Percentiles rank a stretch among this genome's conserved stretches.
phyloP scores from a whole-genome alignment of 805 yeast genomes.

The Sporopachydermia lactativora region DNA sequence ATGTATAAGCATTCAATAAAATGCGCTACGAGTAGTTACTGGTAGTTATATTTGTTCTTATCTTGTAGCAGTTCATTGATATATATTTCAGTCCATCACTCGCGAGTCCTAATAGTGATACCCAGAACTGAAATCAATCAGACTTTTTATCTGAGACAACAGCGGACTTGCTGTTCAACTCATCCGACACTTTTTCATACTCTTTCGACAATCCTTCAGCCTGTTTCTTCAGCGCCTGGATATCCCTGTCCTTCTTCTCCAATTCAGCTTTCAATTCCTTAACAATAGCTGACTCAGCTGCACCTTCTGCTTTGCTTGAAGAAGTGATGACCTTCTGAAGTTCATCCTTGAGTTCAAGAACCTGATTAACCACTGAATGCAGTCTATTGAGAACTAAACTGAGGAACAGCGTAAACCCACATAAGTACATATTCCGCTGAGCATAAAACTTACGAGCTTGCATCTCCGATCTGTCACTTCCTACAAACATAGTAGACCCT shows the following conservation, averaged over 20 bases:
- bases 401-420: constrained; percentile 89
- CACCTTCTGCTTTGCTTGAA: constrained; percentile 13
- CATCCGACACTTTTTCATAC: constrained; percentile 34
- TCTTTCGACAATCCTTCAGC: constrained; percentile 52
- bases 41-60: too few relatives aligned
- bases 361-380: constrained; percentile 38
- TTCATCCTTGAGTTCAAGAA: constrained; percentile 46
- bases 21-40: too few relatives aligned
- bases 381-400: constrained; percentile 79
- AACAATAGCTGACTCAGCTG: constrained; percentile 23
- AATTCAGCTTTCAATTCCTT: constrained; percentile 35
- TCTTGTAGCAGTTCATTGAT: too few relatives aligned
- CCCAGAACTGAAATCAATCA: too few relatives aligned
- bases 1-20: too few relatives aligned
- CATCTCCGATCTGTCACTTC: constrained; percentile 60
- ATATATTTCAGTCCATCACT: too few relatives aligned
- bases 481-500: constrained; percentile 13
- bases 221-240: constrained; percentile 58
- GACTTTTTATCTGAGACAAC: not conserved
- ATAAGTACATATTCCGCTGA: constrained; percentile 89
- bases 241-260: constrained; percentile 46
- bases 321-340: constrained; percentile 7
- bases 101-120: too few relatives aligned
- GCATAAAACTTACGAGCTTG: constrained; percentile 90
- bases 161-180: constrained; percentile 14